Base-by-base conservation (phyloP, 768 basidiomycete genomes). In the Trametes cubensis region DNA sequence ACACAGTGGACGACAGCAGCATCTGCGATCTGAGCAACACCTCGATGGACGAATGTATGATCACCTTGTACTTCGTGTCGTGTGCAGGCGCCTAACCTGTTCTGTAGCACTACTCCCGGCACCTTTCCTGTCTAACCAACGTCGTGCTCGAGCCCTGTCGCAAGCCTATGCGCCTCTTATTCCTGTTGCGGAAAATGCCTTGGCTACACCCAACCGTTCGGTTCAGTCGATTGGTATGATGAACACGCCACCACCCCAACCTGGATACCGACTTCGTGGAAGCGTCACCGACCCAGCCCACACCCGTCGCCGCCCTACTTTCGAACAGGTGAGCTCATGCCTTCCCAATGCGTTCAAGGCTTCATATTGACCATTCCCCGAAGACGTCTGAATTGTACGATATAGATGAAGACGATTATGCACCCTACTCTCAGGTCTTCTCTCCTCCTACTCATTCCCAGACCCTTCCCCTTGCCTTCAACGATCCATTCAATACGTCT, bases 251-350 rank as follows among this genome's bases (percentile, higher is more conserved):
- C 87, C 88, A n/a, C 88, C 82, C 1, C 88, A 87, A 69, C 78
- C 82, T 66, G 83, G 83, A 69, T 79, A 86, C 39, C 85, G 85
- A 71, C 74, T 86, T 39, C 87, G 89, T 66, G 89, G 90, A 53
- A 84, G 86, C 67, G 75, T 85, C 56, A 91, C 90, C 2, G 90
- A 90, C 70, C 90, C 90, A 21, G 83, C 87, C 10, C 83, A 76
- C 54, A 76, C 75, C 1, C 78, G 80, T 42, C 80, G 81, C 41
- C 72, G 77, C 20, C 76, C 72, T 42, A 59, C 74, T 21, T 75
- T 77, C 46, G 75, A 77, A 53, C 79, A 80, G 72, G 81, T 80
- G 50, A 38, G 77, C 11, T 10, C 10, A 2, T 70, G 41, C 28
- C n/a, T 10, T 17, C 66, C 13, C 23, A 26, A 13, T 48, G 53